These are phyloP conservation scores for Annulohypoxylon maeteangense DNA, from an alignment of 495 filamentous ascomycete genomes.

Conservation along the genomic window DNA sequence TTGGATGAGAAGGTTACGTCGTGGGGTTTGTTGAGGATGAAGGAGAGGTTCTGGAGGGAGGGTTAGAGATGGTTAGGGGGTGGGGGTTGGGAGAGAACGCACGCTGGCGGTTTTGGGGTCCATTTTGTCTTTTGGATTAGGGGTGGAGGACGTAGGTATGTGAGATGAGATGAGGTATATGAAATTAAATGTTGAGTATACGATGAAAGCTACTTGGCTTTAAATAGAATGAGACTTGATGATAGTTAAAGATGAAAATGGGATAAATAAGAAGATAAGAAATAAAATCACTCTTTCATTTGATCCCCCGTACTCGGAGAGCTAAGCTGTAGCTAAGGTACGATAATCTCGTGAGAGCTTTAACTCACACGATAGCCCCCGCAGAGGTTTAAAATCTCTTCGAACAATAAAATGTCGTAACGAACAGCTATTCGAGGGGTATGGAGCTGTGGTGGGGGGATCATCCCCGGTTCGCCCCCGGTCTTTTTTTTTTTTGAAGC, in stretches of 20 bases:
- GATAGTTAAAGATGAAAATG: not conserved
- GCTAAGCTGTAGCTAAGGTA: conserved; percentile 26
- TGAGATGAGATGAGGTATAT: not conserved
- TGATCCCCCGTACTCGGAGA: conserved; percentile 34
- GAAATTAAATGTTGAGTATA: not conserved
- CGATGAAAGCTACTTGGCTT: not conserved
- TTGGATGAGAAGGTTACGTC: conserved; percentile 79
- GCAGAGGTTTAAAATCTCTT: conserved; percentile 8
- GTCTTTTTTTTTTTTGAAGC: conserved; percentile 25
- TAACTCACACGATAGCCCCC: conserved; percentile 28
- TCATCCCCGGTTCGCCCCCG: conserved; percentile 34
- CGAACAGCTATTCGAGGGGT: conserved; percentile 11
- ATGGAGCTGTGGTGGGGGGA: conserved; percentile 26
- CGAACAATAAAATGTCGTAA: conserved; percentile 32
- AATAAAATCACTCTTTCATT: conserved; percentile 25
- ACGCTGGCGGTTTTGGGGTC: conserved; percentile 48
- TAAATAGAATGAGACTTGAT: conserved; percentile 5
- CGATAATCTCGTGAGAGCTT: conserved; percentile 32
- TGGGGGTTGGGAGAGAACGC: conserved; percentile 27
- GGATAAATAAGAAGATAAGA: conserved; percentile 12
- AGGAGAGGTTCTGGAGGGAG: conserved; percentile 79
- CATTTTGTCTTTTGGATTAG: conserved; percentile 27
- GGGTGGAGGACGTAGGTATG: not conserved
- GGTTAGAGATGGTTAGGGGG: conserved; percentile 13
- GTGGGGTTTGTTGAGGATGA: conserved; percentile 79